Evolutionary conservation across 495 filamentous ascomycete species (phyloP).

Genomic region (Penicillium parvum): DNA sequence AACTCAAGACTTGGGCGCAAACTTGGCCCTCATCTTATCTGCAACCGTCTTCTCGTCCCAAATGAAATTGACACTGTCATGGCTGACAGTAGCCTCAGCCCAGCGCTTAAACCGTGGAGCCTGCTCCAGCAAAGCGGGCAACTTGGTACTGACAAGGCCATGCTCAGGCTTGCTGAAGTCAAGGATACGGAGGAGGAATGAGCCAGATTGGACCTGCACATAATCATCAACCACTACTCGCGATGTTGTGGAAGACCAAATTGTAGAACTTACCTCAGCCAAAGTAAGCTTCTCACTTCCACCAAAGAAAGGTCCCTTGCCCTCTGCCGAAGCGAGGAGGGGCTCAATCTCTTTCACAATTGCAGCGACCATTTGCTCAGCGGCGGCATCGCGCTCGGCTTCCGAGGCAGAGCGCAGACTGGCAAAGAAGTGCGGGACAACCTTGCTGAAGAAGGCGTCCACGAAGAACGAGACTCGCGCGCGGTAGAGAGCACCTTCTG

Average conservation of each 20-base stretch:
- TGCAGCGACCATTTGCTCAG: constrained; percentile 39
- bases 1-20: constrained; percentile 24
- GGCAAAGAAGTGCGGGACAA: constrained; percentile 42
- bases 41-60: constrained; percentile 45
- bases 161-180: constrained; percentile 45
- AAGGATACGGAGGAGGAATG: constrained; percentile 60
- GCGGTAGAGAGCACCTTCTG: constrained; percentile 51
- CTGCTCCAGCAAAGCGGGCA: constrained; percentile 46
- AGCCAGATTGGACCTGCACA: constrained; percentile 61
- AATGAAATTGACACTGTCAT: constrained; percentile 65
- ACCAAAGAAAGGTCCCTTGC: constrained; percentile 74
- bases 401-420: constrained; percentile 35
- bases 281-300: constrained; percentile 69
- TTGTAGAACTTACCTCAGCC: constrained; percentile 60
- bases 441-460: constrained; percentile 67
- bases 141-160: constrained; percentile 46
- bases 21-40: constrained; percentile 20
- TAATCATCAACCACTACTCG: no score
- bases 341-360: constrained; percentile 74
- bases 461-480: constrained; percentile 72
- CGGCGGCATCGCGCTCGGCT: constrained; percentile 34
- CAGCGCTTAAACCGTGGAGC: constrained; percentile 65
- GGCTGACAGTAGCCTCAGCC: constrained; percentile 55
- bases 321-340: constrained; percentile 43
- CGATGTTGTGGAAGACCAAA: no score